Base-by-base conservation (phyloP, 805 yeast species). In the Candida insectorum region DNA sequence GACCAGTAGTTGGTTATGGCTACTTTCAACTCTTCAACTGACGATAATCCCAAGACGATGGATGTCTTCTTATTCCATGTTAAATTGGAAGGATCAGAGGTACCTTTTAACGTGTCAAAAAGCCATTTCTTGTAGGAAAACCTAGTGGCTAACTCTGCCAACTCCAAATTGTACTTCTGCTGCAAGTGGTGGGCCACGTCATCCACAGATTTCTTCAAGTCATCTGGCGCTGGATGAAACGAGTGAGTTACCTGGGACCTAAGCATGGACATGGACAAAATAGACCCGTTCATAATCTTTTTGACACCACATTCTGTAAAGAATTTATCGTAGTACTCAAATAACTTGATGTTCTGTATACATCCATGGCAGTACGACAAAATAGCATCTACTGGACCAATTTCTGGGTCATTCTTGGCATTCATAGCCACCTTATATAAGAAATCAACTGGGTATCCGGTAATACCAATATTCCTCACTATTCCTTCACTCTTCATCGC, bases 371-470 rank as follows among this genome's bases (percentile, higher is more conserved):
- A 79, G 53, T 89, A 89, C 20, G 89, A 80, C 44, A 91, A 62
- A 1, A 87, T 71, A 1, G 81, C 76, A 53, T 89, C 97, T 34
- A 89, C 58, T 1, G 79, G 66, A 1, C 86, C 84, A 31, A 81
- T 74, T 2, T 62, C 65, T 0, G 60, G 48, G 12, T 51, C 58
- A 4, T 52, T 36, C 2, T 52, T 56, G 26, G 69, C 61, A 32
- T 46, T 38, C 14, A 49, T 35, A 2, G 86, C 78, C 11, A 85
- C 64, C 17, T 71, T 44, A 38, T 73, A 72, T 30, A 89, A 60
- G 39, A 75, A 79, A 13, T 77, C 77, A 16, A 91, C 79, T 0
- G 97, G 96, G 49, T 86, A 88, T 0, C 96, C 97, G 11, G 93
- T 79, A 23, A 87, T 60, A 7, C 97, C 97, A 40, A 89, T 71